Conservation (phyloP, 352 stramenopile genomes). For the Pythium inflatum region DNA sequence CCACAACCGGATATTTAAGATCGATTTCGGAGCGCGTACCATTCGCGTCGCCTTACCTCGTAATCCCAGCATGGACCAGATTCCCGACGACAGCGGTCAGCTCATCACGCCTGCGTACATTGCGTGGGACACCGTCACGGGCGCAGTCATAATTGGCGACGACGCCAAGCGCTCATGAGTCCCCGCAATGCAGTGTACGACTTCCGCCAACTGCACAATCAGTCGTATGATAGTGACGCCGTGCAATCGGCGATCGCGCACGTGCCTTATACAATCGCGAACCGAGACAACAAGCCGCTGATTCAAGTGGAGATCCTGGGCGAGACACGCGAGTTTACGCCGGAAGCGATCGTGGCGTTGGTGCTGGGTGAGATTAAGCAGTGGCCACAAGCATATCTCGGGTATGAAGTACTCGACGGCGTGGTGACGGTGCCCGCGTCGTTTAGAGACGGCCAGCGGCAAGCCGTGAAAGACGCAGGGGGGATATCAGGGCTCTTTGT, state of each 20-base stretch:
- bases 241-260: conserved; percentile 77
- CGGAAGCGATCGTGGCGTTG: conserved; percentile 69
- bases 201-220: conserved; percentile 83
- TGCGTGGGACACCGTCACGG: not conserved
- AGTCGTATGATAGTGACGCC: conserved; percentile 85
- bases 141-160: conserved; percentile 86
- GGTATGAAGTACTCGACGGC: conserved; percentile 36
- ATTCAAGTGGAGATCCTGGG: not conserved
- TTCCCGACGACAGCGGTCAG: not conserved
- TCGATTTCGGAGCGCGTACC: no score
- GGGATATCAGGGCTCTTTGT: conserved; percentile 38
- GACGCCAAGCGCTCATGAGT: conserved; percentile 96
- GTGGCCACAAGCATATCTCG: conserved; percentile 40
- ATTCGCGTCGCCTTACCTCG: no score
- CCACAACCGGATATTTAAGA: no score
- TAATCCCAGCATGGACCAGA: not conserved
- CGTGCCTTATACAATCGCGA: conserved; percentile 59
- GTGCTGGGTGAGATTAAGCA: conserved; percentile 65
- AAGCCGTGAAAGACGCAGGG: conserved; percentile 37
- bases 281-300: conserved; percentile 10
- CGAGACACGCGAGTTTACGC: not conserved
- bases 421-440: conserved; percentile 37
- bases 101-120: not conserved
- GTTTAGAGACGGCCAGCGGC: conserved; percentile 39
- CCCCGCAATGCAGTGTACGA: conserved; percentile 38